phyloP scores from a whole-genome alignment of 495 filamentous ascomycete genomes.

The Geoglossum glabrum region DNA sequence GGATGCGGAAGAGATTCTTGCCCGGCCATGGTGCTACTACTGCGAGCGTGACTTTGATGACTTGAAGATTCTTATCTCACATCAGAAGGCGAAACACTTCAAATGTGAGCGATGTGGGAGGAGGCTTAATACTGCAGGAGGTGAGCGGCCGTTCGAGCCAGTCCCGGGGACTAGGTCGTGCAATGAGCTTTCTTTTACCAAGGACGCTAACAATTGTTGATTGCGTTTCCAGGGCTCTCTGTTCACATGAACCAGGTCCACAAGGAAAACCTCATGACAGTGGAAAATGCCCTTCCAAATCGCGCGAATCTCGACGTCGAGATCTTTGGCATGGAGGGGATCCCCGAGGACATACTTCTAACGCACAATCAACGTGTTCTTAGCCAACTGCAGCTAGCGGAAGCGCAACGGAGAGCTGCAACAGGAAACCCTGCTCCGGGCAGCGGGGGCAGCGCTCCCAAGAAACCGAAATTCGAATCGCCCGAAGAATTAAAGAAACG shows the following conservation, averaged over 20 bases:
- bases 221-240: slow-evolving; percentile 44
- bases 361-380: slow-evolving; percentile 72
- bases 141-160: slow-evolving; percentile 25
- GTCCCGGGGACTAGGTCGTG: background rate
- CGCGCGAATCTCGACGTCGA: slow-evolving; percentile 71
- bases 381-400: slow-evolving; percentile 60
- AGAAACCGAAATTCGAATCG: slow-evolving; percentile 65
- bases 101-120: slow-evolving; percentile 81
- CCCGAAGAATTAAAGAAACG: slow-evolving; percentile 64
- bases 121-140: slow-evolving; percentile 84
- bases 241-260: slow-evolving; percentile 98
- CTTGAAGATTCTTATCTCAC: slow-evolving; percentile 80
- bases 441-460: slow-evolving; percentile 26
- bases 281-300: slow-evolving; percentile 81
- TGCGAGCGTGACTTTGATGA: slow-evolving; percentile 98
- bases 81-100: slow-evolving; percentile 98
- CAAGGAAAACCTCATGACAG: slow-evolving; percentile 66
- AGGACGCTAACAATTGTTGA: background rate
- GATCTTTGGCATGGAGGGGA: slow-evolving; percentile 96
- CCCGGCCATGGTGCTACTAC: slow-evolving; percentile 94
- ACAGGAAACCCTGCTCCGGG: slow-evolving; percentile 70
- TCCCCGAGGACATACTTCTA: slow-evolving; percentile 66
- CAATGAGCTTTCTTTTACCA: background rate
- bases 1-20: slow-evolving; percentile 67
- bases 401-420: slow-evolving; percentile 57